Conservation (phyloP, 257 asterid species). For the Capsicum baccatum region DNA sequence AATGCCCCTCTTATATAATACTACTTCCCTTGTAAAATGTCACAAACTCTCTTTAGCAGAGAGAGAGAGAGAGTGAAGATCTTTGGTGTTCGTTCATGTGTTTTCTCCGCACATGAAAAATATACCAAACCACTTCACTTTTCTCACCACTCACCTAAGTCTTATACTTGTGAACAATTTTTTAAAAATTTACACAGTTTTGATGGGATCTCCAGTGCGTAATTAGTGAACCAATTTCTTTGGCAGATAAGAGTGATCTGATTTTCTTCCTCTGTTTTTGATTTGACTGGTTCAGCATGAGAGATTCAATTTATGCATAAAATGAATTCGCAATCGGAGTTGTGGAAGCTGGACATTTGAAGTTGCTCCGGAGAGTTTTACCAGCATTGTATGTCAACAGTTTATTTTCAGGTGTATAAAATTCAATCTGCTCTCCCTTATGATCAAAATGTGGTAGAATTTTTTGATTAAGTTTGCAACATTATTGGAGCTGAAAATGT, state of each 20-base stretch:
- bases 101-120: background rate
- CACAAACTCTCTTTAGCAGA: background rate
- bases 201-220: background rate
- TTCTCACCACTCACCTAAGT: background rate
- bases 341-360: background rate
- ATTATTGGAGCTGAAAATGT: background rate
- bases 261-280: background rate
- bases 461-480: too few relatives aligned
- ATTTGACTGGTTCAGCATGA: too few relatives aligned
- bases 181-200: background rate
- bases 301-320: background rate
- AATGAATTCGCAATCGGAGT: too few relatives aligned
- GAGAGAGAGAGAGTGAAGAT: background rate
- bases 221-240: background rate
- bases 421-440: too few relatives aligned
- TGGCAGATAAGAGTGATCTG: background rate
- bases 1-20: constrained; percentile 9
- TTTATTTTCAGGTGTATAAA: background rate
- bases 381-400: background rate
- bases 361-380: background rate
- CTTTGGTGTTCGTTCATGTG: constrained; percentile 21
- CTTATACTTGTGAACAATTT: background rate
- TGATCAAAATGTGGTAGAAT: too few relatives aligned
- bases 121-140: constrained; percentile 11
- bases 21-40: background rate